Evolutionary conservation across 805 yeast genomes (phyloP).

Genomic region (Saturnispora ahearnii): DNA sequence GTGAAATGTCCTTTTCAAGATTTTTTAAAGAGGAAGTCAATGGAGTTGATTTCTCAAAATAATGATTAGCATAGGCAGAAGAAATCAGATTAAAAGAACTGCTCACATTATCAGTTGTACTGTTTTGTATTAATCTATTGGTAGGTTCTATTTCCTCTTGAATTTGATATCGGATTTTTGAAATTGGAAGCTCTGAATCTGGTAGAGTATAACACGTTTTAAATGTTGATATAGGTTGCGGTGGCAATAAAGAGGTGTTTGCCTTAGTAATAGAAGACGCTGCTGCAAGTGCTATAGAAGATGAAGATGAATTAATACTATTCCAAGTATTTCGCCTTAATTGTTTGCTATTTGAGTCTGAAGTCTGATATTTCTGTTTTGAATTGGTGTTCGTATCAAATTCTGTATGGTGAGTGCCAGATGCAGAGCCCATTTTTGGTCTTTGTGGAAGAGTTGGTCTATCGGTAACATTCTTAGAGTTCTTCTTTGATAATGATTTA

Average conservation of each 20-base stretch:
- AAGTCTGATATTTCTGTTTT: not conserved
- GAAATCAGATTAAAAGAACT: not conserved
- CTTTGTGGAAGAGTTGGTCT: not conserved
- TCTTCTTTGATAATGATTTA: not conserved
- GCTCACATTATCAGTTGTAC: not conserved
- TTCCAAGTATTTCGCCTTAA: conserved; percentile 20
- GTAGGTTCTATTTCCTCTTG: not conserved
- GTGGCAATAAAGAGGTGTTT: conserved; percentile 23
- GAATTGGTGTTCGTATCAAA: not conserved
- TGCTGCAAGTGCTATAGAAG: conserved; percentile 29
- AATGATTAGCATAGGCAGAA: not conserved
- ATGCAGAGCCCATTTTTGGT: not conserved
- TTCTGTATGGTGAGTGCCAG: not conserved
- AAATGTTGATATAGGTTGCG: conserved; percentile 7
- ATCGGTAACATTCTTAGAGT: not conserved
- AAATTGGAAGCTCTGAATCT: not conserved
- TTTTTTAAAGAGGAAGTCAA: not conserved
- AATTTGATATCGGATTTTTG: not conserved
- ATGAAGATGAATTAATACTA: conserved; percentile 21
- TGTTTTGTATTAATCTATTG: not conserved
- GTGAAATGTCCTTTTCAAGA: not conserved
- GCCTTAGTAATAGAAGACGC: conserved; percentile 29
- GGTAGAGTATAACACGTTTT: not conserved
- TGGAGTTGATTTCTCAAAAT: not conserved
- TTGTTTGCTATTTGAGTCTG: not conserved